These are phyloP conservation scores for Daldinia concentrica DNA, from an alignment of 495 filamentous ascomycete genomes.

Conservation along the genomic window DNA sequence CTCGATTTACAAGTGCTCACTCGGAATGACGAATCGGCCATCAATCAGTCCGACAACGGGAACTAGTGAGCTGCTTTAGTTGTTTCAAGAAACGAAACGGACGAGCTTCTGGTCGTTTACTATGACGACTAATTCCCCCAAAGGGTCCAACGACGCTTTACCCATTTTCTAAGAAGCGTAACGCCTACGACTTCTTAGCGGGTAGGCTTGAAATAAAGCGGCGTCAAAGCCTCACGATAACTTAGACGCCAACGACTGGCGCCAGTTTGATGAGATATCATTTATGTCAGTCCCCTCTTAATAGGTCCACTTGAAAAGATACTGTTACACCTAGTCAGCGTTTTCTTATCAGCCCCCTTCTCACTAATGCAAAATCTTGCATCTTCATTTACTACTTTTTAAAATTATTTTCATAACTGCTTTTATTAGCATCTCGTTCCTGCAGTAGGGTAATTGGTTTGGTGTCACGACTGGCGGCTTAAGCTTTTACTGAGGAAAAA, in stretches of 20 bases:
- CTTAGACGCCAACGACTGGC: slow-evolving; percentile 11
- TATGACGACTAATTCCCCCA: neutral
- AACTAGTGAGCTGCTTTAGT: slow-evolving; percentile 30
- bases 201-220: slow-evolving; percentile 27
- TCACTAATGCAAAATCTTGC: slow-evolving; percentile 28
- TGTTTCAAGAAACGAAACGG: slow-evolving; percentile 15
- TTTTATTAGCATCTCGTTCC: slow-evolving; percentile 44
- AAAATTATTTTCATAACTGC: slow-evolving; percentile 25
- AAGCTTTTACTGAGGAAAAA: slow-evolving; percentile 12
- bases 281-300: slow-evolving; percentile 31
- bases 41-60: slow-evolving; percentile 24
- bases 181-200: slow-evolving; percentile 25
- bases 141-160: slow-evolving; percentile 5
- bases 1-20: slow-evolving; percentile 10
- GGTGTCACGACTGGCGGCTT: slow-evolving; percentile 24
- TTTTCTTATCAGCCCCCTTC: slow-evolving; percentile 9
- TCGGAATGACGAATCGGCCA: slow-evolving; percentile 29
- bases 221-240: slow-evolving; percentile 37
- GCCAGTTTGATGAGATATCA: slow-evolving; percentile 31
- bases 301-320: slow-evolving; percentile 36
- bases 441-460: slow-evolving; percentile 41
- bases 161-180: slow-evolving; percentile 14
- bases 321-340: slow-evolving; percentile 36
- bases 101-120: slow-evolving; percentile 11
- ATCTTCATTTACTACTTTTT: slow-evolving; percentile 23